Base-by-base conservation (phyloP, 257 asterid species). In the Phtheirospermum japonicum region DNA sequence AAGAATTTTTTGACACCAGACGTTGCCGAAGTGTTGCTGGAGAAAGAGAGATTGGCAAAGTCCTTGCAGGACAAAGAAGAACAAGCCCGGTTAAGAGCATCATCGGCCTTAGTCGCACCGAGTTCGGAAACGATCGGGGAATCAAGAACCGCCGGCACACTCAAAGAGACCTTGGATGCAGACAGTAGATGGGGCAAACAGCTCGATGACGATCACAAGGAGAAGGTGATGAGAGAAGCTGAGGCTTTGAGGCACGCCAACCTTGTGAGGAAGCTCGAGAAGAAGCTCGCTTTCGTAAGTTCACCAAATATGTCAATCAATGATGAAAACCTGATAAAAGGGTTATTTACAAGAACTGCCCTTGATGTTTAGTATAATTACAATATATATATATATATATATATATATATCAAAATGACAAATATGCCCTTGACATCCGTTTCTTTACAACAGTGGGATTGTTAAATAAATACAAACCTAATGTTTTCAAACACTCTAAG, bases 41-140 rank as follows among this genome's bases (percentile, higher is more conserved):
- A 93, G 69, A 85, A 89, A 55, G 99, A 89, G 83, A 93, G 75
- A 69, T 59, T 82, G 77, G 97, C 95, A 0, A 93, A 78, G 56
- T 7, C 82, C 64, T 76, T 87, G 60, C 97, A 89, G 75, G 96
- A 93, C 65, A 94, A 87, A 75, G 99, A 93, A 83, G 99, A 93
- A 73, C 82, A 73, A 64, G 95, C 96, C 48, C 88, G 97, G 40
- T 65, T 79, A 57, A 77, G 84, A 75, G 83, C 92, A 42, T 79
- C 86, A 36, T 31, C 77, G 13, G 57, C 57, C 28, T 79, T 70
- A 20, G 81, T 81, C 59, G 45, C 75, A 10, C 71, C 76, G 57
- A 74, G 64, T 63, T 52, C 33, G 43, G 77, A 60, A 71, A 67
- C 56, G 61, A 51, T 62, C 14, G 74, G 73, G 34, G 84, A 75